Conservation (phyloP, 2,329 filamentous ascomycete genomes). For the Epicoccum sorghinum region DNA sequence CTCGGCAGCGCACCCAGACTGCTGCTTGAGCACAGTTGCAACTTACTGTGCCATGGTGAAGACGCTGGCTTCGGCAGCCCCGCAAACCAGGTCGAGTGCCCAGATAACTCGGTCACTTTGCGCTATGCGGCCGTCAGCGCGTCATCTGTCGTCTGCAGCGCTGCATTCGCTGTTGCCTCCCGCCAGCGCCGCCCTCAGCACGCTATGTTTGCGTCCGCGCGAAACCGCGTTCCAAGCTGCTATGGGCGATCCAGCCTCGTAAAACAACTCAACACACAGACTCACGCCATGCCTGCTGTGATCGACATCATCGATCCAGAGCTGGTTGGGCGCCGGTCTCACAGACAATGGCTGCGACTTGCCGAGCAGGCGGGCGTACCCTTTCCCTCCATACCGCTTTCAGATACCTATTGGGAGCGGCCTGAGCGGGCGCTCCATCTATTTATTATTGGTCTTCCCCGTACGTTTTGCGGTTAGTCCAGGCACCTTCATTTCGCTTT, state of each 20-base stretch:
- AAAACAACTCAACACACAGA: constrained; percentile 9
- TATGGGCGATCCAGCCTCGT: not conserved
- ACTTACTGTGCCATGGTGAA: not conserved
- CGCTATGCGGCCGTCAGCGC: not conserved
- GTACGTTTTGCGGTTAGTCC: constrained; percentile 2
- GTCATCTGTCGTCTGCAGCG: constrained; percentile 5
- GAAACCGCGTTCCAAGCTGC: constrained; percentile 6
- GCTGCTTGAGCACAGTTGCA: not conserved
- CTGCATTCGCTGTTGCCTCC: not conserved
- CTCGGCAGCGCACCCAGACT: constrained; percentile 13
- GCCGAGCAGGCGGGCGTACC: not conserved
- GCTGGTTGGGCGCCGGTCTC: not conserved
- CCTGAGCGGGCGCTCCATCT: constrained; percentile 3
- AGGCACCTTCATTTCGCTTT: constrained; percentile 12
- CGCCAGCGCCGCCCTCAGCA: not conserved
- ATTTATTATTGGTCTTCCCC: constrained; percentile 13
- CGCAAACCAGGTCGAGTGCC: not conserved
- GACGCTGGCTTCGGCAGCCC: constrained; percentile 10
- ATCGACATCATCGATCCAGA: constrained; percentile 3
- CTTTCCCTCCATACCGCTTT: not conserved
- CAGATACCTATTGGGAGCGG: not conserved
- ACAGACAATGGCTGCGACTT: constrained; percentile 3
- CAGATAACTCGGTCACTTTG: not conserved
- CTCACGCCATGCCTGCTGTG: not conserved
- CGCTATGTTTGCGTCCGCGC: not conserved